Conservation (phyloP, 1,284 basidiomycete genomes). For the Rhodotorula mucilaginosa region DNA sequence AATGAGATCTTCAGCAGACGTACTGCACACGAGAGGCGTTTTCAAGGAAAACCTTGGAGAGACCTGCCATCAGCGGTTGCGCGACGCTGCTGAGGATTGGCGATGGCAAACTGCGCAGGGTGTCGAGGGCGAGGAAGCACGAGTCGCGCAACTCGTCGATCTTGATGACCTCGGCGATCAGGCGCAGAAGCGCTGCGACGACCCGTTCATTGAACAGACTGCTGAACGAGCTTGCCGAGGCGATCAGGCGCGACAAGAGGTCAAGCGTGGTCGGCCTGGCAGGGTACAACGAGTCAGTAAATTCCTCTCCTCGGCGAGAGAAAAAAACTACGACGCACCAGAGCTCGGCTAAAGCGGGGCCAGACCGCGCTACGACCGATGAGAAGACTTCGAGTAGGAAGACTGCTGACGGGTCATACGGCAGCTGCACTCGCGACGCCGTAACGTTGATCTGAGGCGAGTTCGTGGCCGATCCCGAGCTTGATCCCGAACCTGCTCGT, state of each 20-base stretch:
- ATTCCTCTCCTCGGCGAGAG: neutral
- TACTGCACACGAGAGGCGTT: slow-evolving; percentile 69
- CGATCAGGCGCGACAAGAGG: slow-evolving; percentile 77
- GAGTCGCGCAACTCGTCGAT: slow-evolving; percentile 82
- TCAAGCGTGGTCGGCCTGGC: slow-evolving; percentile 86
- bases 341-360: slow-evolving; percentile 71
- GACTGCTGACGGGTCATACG: slow-evolving; percentile 91
- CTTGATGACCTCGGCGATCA: slow-evolving; percentile 74
- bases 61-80: slow-evolving; percentile 83
- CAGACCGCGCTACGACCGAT: slow-evolving; percentile 73
- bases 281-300: neutral
- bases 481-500: slow-evolving; percentile 10
- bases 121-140: slow-evolving; percentile 87
- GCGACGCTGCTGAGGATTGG: slow-evolving; percentile 77
- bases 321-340: slow-evolving; percentile 60
- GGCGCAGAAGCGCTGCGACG: slow-evolving; percentile 78
- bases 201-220: slow-evolving; percentile 91
- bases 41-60: slow-evolving; percentile 72
- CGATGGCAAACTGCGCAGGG: slow-evolving; percentile 75
- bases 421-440: slow-evolving; percentile 55
- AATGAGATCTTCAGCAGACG: slow-evolving; percentile 22
- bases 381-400: slow-evolving; percentile 93
- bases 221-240: slow-evolving; percentile 75
- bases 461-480: slow-evolving; percentile 21
- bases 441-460: slow-evolving; percentile 46